phyloP scores from a whole-genome alignment of 805 yeast species.

The Dipodascopsis tothii region DNA sequence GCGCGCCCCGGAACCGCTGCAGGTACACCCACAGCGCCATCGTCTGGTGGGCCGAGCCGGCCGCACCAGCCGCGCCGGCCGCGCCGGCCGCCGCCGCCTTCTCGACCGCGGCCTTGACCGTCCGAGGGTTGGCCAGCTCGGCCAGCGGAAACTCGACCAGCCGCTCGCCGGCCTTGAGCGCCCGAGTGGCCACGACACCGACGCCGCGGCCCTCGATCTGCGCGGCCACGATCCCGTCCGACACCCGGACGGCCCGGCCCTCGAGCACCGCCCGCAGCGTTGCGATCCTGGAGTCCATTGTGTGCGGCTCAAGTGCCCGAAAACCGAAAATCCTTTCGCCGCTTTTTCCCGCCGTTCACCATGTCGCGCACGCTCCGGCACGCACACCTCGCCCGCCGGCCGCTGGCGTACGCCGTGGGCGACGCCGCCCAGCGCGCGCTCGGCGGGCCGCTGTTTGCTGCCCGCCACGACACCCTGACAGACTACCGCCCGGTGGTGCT shows the following conservation, averaged over 20 bases:
- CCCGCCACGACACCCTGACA: neutral
- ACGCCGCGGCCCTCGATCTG: conserved; percentile 50
- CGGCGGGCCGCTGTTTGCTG: conserved; percentile 5
- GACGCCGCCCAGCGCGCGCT: conserved; percentile 5
- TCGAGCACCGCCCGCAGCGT: conserved; percentile 2
- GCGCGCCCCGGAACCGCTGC: conserved; percentile 2
- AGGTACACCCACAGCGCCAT: conserved; percentile 22
- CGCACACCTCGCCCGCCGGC: conserved; percentile 4
- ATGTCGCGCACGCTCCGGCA: neutral
- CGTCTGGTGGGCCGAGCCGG: conserved; percentile 23
- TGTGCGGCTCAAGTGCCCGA: no score
- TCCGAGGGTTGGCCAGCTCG: conserved; percentile 44
- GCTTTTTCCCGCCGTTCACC: no score
- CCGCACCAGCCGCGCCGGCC: neutral
- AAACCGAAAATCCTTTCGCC: no score
- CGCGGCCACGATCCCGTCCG: conserved; percentile 31
- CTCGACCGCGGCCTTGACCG: conserved; percentile 7
- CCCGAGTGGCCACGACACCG: conserved; percentile 45
- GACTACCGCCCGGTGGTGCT: conserved; percentile 48
- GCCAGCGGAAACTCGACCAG: conserved; percentile 52
- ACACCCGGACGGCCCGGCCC: conserved; percentile 19
- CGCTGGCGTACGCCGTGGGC: conserved; percentile 4
- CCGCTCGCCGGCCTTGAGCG: conserved; percentile 37
- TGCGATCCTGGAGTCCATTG: no score
- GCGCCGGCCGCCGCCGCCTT: conserved; percentile 1